Base-by-base conservation (phyloP, 1,284 basidiomycete species). In the Sporisorium exsertum region DNA sequence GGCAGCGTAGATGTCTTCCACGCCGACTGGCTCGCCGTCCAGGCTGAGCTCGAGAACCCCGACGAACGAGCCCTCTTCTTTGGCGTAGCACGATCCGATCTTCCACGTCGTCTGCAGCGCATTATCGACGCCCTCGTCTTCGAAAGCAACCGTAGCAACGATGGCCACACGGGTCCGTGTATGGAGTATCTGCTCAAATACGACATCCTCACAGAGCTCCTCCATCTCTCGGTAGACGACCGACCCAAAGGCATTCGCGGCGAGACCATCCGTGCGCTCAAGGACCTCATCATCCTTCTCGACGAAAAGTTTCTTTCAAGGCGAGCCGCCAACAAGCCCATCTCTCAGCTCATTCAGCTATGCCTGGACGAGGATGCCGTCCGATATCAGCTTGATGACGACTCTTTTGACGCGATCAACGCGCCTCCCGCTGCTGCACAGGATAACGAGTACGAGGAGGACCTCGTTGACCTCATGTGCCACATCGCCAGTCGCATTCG, bases 331-430 rank as follows among this genome's bases (percentile, higher is more conserved):
- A 94, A 97, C 86, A 92, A 91, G 77, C 94, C 95, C 2, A 91
- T 97, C 6, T 89, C 95, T 15, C 88, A 93, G 45, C 88, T 97
- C n/a, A 89, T 98, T 9, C 89, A 93, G 37, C 91, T 90, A 57
- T 97, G 94, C 85, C 92, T 93, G 12, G 94, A 94, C n/a, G 93
- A 95, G 70, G 93, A 95, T 82, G 87, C 94, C 2, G 92, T 94
- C 79, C 92, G 94, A 80, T 91, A 92, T 73, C 90, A 92, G 22
- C 90, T 91, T 13, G 91, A 92, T 46, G 90, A 92, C 22, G 90
- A 91, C 13, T 57, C 53, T 4, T 65, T 72, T 26, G 59, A 66
- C 18, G 47, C 52, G 5, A 35, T 37, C 24, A 47, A 33, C 24
- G 6, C 51, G 20, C 40, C 63, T n/a, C 57, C 40, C 16, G 26